Evolutionary conservation across 768 basidiomycete species (phyloP).

Genomic region (Boletus fagicola): DNA sequence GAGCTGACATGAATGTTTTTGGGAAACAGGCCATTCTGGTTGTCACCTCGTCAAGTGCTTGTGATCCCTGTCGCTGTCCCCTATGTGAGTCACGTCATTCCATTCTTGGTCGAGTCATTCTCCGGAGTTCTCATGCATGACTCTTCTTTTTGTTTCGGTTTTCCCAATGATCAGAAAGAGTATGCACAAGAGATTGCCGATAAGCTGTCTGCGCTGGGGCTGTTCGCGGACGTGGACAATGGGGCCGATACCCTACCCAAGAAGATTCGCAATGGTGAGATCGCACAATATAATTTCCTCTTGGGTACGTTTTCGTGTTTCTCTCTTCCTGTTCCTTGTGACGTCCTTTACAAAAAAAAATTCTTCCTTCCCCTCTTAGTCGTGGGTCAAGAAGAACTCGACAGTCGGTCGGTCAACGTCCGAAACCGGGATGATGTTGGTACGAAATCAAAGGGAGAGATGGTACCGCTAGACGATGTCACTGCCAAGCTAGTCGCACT

Average conservation of each 20-base stretch:
- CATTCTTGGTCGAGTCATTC: background rate
- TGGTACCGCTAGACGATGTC: constrained; percentile 68
- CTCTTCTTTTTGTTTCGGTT: background rate
- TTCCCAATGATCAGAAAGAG: constrained; percentile 56
- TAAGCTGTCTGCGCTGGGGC: constrained; percentile 61
- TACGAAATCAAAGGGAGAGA: constrained; percentile 76
- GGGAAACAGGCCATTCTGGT: constrained; percentile 86
- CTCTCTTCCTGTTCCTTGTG: background rate
- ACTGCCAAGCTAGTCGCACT: constrained; percentile 67
- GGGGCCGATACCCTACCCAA: constrained; percentile 90
- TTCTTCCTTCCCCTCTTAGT: constrained; percentile 45
- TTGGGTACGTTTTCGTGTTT: constrained; percentile 59
- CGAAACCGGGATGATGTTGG: constrained; percentile 94
- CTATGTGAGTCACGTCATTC: constrained; percentile 56
- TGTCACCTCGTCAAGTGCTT: constrained; percentile 93
- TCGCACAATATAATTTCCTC: constrained; percentile 98
- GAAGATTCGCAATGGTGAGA: constrained; percentile 96
- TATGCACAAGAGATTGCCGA: constrained; percentile 84
- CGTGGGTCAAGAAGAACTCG: constrained; percentile 91
- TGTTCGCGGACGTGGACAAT: constrained; percentile 92
- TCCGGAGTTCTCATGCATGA: too few species aligned
- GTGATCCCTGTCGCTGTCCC: constrained; percentile 91
- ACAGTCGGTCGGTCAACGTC: constrained; percentile 85
- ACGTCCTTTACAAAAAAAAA: background rate
- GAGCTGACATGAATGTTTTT: background rate